These are phyloP conservation scores for Lachnellula hyalina DNA, from an alignment of 2,329 filamentous ascomycete species.

Conservation along the genomic window DNA sequence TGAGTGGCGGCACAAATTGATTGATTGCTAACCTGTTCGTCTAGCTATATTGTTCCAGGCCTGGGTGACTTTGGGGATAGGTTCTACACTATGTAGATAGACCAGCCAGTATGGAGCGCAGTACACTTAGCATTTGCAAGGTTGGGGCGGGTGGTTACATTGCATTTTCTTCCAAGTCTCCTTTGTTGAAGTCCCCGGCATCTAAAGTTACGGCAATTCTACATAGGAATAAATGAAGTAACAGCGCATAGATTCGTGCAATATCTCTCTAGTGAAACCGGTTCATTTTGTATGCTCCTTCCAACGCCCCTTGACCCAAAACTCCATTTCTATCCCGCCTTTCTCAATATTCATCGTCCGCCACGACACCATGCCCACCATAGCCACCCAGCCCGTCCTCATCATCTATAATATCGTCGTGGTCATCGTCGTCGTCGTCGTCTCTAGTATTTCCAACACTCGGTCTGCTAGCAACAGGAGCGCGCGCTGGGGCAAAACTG, in stretches of 20 bases:
- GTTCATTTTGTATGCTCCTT: conserved; percentile 7
- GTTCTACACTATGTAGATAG: conserved; percentile 83
- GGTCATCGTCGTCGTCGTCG: conserved; percentile 29
- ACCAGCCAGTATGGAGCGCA: not conserved
- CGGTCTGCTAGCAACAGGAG: conserved; percentile 13
- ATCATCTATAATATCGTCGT: conserved; percentile 33
- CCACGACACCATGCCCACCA: conserved; percentile 47
- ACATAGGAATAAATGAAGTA: not conserved
- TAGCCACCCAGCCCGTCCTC: conserved; percentile 48
- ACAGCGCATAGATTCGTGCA: not conserved
- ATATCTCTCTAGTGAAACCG: not conserved
- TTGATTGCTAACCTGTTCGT: conserved; percentile 16
- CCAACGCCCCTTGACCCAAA: conserved; percentile 14
- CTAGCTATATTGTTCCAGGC: conserved; percentile 89
- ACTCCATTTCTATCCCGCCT: conserved; percentile 11
- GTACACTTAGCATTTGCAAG: not conserved
- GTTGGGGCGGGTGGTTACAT: not conserved
- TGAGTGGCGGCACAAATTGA: conserved; percentile 1
- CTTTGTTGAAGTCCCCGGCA: not conserved
- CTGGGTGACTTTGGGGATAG: conserved; percentile 93
- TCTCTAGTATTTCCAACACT: conserved; percentile 17
- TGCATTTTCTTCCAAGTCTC: not conserved
- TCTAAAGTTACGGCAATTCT: not conserved
- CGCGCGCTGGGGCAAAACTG: conserved; percentile 21
- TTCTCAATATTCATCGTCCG: conserved; percentile 49